Base-by-base conservation (phyloP, 2,329 filamentous ascomycete genomes). In the Uncinocarpus reesii region DNA sequence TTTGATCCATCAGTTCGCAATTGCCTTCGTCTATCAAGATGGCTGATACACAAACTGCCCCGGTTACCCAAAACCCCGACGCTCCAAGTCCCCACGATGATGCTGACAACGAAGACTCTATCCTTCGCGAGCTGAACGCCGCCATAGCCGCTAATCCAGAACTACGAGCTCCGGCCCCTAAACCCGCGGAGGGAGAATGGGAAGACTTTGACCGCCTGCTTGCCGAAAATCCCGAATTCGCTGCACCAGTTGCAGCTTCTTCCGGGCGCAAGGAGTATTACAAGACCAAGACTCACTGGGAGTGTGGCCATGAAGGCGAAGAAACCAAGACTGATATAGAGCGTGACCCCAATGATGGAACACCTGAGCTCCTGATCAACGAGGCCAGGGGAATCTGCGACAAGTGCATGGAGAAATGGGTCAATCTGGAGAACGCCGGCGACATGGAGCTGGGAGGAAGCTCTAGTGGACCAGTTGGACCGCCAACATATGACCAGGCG, bases 251-350 rank as follows among this genome's bases (percentile, higher is more conserved):
- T 18, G 24, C 46, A n/a, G 31, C 21, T 6, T 4, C 47, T 4
- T 40, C 44, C 15, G 46, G 48, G 23, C 7, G 31, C 13, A 53
- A 44, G n/a, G 36, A 38, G 11, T 54, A 45, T 48, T 55, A 51
- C 46, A 49, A 31, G 35, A 50, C 50, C 42, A 55, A 55, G 47
- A 46, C 51, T 31, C 45, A 49, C 38, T 55, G 53, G 53, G 53
- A 54, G 23, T 55, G 53, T 15, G 48, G 50, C 21, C 53, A 55
- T 42, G 53, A 54, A 13, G 49, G 50, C 13, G 50, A 50, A 7
- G 49, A 49, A 18, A 41, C 42, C 8, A 15, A 38, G 36, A 55
- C 52, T 0, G 48, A 36, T 3, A 55, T 55, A 20, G 53, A 55
- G 48, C 45, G 46, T 7, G 52, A 55, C 24, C 21, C 28, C 6